A percentile compares a stretch with the other conserved stretches of the same genome.
Evolutionary conservation across 192 early-diverging fungal genomes (phyloP).

Genomic region (Phlyctochytrium planicorne): DNA sequence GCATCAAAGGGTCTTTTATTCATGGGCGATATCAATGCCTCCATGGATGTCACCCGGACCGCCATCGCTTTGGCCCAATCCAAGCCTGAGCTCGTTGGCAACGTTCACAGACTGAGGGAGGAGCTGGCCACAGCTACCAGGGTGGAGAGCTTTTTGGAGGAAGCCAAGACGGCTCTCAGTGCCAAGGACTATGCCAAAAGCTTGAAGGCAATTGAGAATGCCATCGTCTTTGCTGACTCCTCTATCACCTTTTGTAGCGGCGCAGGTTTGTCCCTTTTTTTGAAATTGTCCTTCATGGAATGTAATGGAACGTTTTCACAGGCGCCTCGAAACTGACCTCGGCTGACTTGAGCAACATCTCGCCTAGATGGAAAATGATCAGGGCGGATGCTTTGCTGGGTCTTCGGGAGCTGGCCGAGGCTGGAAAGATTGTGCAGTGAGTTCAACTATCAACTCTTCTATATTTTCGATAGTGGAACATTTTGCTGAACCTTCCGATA

Average conservation of each 20-base stretch:
- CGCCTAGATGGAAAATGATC: slow-evolving; percentile 61
- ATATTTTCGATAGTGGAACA: not conserved
- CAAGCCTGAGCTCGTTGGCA: not conserved
- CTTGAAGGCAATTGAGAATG: slow-evolving; percentile 34
- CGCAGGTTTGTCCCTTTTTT: not conserved
- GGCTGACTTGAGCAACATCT: slow-evolving; percentile 15
- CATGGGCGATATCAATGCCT: slow-evolving; percentile 67
- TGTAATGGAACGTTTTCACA: not conserved
- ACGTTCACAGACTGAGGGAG: slow-evolving; percentile 12
- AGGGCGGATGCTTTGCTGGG: slow-evolving; percentile 66
- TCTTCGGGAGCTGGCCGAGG: slow-evolving; percentile 61
- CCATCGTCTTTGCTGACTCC: slow-evolving; percentile 44
- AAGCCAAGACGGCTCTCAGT: not conserved
- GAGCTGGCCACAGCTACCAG: slow-evolving; percentile 32
- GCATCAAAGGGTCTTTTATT: slow-evolving; percentile 71
- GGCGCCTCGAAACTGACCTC: slow-evolving; percentile 17
- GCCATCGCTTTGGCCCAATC: slow-evolving; percentile 1
- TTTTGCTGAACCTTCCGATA: too few species aligned
- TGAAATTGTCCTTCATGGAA: slow-evolving; percentile 1
- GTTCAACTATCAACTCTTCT: slow-evolving; percentile 16
- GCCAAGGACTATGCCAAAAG: slow-evolving; percentile 1
- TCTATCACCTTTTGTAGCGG: slow-evolving; percentile 11
- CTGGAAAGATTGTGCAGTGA: slow-evolving; percentile 58
- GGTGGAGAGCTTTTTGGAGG: not conserved
- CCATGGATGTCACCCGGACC: slow-evolving; percentile 24